These are phyloP conservation scores for Penicillium glabrum DNA, from an alignment of 2,329 filamentous ascomycete species.

Conservation along the genomic window DNA sequence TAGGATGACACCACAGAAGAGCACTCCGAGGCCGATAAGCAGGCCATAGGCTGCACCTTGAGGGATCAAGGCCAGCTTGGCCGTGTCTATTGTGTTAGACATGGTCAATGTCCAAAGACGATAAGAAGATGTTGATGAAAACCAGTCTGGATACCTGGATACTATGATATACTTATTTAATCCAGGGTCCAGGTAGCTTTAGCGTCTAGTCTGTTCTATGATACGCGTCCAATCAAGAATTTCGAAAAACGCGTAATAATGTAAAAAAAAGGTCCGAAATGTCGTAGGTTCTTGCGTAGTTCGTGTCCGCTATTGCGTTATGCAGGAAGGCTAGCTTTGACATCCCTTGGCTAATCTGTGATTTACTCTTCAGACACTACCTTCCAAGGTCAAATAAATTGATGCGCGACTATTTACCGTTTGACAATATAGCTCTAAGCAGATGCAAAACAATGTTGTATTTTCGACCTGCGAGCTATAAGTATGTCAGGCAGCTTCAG, in stretches of 20 bases:
- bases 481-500: neutral
- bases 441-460: neutral
- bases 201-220: neutral
- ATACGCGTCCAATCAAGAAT: neutral
- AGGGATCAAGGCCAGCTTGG: slow-evolving; percentile 24
- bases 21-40: slow-evolving; percentile 49
- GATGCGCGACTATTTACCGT: neutral
- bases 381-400: neutral
- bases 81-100: slow-evolving; percentile 19
- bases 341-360: neutral
- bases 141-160: neutral
- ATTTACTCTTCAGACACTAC: neutral
- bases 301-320: neutral
- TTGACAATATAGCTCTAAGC: neutral
- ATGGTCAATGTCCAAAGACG: neutral
- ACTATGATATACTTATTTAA: neutral
- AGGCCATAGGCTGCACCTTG: slow-evolving; percentile 45
- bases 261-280: neutral
- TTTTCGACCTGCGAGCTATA: too few relatives aligned
- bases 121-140: neutral
- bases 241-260: neutral
- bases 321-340: neutral
- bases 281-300: neutral
- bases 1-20: slow-evolving; percentile 51
- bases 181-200: neutral